Evolutionary conservation across 1,139 yeast species (phyloP).

Genomic region (Nakaseomyces delphensis): DNA sequence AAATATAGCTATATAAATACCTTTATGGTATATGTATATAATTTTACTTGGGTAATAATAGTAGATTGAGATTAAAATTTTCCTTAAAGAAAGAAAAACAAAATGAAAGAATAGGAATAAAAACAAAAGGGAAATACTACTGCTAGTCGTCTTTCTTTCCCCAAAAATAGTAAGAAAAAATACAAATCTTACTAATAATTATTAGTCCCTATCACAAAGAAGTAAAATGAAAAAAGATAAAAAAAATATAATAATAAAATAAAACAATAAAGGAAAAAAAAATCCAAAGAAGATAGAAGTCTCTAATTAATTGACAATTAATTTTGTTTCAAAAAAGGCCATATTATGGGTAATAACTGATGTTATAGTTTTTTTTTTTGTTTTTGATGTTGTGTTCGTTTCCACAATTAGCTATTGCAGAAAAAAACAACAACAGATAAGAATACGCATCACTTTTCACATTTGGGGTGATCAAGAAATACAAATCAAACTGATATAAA

Average conservation of each 20-base stretch:
- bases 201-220: neutral
- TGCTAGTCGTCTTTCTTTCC: neutral
- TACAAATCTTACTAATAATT: neutral
- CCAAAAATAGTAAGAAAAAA: neutral
- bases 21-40: neutral
- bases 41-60: neutral
- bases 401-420: too few relatives aligned
- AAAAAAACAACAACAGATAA: too few relatives aligned
- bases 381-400: too few relatives aligned
- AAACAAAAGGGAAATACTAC: neutral
- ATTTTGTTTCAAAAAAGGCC: too few relatives aligned
- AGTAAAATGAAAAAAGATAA: neutral
- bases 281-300: neutral
- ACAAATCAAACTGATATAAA: neutral
- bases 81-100: neutral
- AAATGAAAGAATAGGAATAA: neutral
- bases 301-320: neutral
- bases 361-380: neutral
- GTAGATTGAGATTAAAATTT: neutral
- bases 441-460: too few relatives aligned
- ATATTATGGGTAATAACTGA: too few relatives aligned
- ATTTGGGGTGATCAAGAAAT: too few relatives aligned
- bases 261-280: neutral
- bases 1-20: slow-evolving; percentile 3
- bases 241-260: neutral